Percentiles rank a stretch among this genome's conserved stretches.
Conservation (phyloP, 1,284 basidiomycete species). For the Microbotryum violaceum region DNA sequence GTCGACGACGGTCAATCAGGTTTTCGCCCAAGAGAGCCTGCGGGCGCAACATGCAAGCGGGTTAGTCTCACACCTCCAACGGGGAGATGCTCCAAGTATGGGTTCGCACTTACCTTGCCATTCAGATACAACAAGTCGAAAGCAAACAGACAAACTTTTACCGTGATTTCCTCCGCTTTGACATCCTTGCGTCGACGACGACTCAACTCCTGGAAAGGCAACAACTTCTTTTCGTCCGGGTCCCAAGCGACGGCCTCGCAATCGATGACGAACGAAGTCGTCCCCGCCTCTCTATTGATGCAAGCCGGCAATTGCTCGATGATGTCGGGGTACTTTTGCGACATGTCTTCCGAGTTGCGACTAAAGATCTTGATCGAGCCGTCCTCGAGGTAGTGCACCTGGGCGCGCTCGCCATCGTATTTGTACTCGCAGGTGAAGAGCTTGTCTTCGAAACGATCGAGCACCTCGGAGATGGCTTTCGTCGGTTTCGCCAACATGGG, state of each 20-base stretch:
- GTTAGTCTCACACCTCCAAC: neutral
- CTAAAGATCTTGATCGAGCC: constrained; percentile 84
- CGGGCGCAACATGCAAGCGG: constrained; percentile 24
- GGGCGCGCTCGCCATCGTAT: constrained; percentile 97
- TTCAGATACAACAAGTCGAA: constrained; percentile 95
- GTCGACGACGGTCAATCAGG: constrained; percentile 62
- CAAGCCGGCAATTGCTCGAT: constrained; percentile 89
- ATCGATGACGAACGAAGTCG: constrained; percentile 85
- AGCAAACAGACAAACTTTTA: constrained; percentile 87
- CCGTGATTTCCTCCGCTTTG: constrained; percentile 89
- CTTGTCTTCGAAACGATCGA: constrained; percentile 93
- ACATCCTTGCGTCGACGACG: constrained; percentile 96
- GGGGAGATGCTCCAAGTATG: no score
- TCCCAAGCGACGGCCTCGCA: constrained; percentile 96
- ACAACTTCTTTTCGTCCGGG: constrained; percentile 60
- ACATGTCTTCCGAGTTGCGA: constrained; percentile 98
- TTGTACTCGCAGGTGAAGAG: constrained; percentile 99
- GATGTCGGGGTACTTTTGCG: constrained; percentile 96
- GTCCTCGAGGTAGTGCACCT: constrained; percentile 75
- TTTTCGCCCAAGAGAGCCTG: constrained; percentile 48
- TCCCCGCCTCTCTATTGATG: constrained; percentile 58
- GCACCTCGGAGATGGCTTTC: constrained; percentile 96
- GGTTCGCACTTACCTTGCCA: constrained; percentile 59
- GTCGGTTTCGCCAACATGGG: constrained; percentile 99
- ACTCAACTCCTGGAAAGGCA: constrained; percentile 97